phyloP scores from a whole-genome alignment of 2,329 filamentous ascomycete genomes.

The Cladobotryum protrusum region DNA sequence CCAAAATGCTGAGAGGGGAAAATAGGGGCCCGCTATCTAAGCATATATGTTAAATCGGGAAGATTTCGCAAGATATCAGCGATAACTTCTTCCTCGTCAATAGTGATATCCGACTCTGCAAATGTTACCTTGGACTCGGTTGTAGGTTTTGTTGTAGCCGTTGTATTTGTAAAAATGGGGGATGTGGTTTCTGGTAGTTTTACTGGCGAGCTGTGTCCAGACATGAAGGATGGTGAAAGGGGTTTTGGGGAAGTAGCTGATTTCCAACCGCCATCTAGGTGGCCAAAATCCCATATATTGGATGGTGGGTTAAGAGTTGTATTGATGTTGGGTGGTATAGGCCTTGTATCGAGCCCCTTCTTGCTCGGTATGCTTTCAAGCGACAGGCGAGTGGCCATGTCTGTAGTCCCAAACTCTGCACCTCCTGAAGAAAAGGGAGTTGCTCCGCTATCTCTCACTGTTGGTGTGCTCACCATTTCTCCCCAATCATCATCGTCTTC shows the following conservation, averaged over 20 bases:
- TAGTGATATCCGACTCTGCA: not conserved
- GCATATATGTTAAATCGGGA: slow-evolving; percentile 42
- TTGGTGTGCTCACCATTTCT: slow-evolving; percentile 45
- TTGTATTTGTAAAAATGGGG: not conserved
- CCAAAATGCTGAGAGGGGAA: not conserved
- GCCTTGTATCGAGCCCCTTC: not conserved
- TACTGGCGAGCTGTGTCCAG: not conserved
- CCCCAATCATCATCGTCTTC: slow-evolving; percentile 53
- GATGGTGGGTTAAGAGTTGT: not conserved
- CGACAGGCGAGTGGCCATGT: slow-evolving; percentile 1
- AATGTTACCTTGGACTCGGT: too few species aligned
- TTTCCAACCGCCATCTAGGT: not conserved
- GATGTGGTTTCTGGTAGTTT: not conserved
- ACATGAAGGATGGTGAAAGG: slow-evolving; percentile 1
- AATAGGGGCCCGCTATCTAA: slow-evolving; percentile 26
- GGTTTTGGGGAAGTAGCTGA: not conserved
- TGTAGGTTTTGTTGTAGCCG: too few species aligned
- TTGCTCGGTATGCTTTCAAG: slow-evolving; percentile 2
- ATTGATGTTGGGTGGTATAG: not conserved
- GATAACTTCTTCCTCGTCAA: slow-evolving; percentile 28
- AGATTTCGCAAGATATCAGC: slow-evolving; percentile 31
- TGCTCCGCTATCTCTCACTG: slow-evolving; percentile 1
- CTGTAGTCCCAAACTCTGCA: not conserved
- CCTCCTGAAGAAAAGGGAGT: not conserved
- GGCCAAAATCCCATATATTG: not conserved